Evolutionary conservation across 495 filamentous ascomycete genomes (phyloP).

Genomic region (Polyplosphaeria fusca): DNA sequence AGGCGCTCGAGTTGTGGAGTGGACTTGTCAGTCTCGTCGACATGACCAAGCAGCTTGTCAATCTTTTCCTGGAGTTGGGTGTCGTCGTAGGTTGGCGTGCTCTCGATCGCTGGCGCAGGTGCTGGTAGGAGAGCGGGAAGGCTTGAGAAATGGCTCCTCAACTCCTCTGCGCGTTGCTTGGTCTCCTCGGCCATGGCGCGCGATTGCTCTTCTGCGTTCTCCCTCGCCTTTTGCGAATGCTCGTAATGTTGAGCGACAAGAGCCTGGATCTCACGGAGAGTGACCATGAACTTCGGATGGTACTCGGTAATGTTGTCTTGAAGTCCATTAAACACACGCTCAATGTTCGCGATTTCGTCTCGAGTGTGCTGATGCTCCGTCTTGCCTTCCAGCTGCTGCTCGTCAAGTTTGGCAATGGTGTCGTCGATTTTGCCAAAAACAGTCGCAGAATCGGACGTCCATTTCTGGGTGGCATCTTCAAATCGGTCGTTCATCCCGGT

Average conservation of each 20-base stretch:
- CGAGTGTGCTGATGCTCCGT: slow-evolving; percentile 73
- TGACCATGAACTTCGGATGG: slow-evolving; percentile 78
- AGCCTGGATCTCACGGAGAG: slow-evolving; percentile 75
- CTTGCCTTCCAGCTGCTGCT: slow-evolving; percentile 67
- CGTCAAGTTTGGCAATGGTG: slow-evolving; percentile 71
- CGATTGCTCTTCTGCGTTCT: slow-evolving; percentile 35
- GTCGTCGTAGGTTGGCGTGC: slow-evolving; percentile 56
- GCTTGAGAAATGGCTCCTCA: slow-evolving; percentile 52
- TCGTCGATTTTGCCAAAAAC: slow-evolving; percentile 77
- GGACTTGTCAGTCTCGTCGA: slow-evolving; percentile 50
- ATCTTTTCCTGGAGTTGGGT: slow-evolving; percentile 74
- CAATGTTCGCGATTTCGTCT: slow-evolving; percentile 67
- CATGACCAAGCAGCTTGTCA: slow-evolving; percentile 70
- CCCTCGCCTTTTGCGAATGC: slow-evolving; percentile 52
- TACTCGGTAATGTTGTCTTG: slow-evolving; percentile 73
- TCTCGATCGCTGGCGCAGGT: slow-evolving; percentile 43
- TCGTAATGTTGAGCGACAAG: slow-evolving; percentile 81
- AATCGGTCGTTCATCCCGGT: slow-evolving; percentile 43
- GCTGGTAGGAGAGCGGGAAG: slow-evolving; percentile 49
- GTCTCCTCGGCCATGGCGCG: slow-evolving; percentile 34
- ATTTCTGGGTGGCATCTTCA: slow-evolving; percentile 78
- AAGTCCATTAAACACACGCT: slow-evolving; percentile 68
- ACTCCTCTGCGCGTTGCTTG: slow-evolving; percentile 45
- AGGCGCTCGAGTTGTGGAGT: slow-evolving; percentile 68
- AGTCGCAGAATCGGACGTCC: slow-evolving; percentile 79